Conservation (phyloP, 2,329 filamentous ascomycete genomes). For the Ceratocystis harringtonii region DNA sequence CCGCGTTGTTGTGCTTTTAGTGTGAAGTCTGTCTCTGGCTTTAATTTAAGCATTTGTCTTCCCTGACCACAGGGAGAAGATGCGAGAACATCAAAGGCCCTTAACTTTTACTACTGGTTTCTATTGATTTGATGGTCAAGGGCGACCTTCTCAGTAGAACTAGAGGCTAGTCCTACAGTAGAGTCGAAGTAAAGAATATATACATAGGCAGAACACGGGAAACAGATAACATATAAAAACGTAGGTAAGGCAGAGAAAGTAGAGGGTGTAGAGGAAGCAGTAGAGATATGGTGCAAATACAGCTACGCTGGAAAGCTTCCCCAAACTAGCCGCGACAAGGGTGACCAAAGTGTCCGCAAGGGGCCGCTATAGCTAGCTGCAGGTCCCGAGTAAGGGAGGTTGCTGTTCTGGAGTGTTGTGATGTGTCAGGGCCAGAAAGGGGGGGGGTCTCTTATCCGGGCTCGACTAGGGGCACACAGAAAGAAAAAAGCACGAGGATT, state of each 20-base stretch:
- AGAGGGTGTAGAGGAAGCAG: no score
- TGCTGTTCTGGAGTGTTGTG: neutral
- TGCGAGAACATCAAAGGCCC: neutral
- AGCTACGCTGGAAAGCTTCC: neutral
- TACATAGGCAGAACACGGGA: neutral
- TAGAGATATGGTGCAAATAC: neutral
- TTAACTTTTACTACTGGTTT: neutral
- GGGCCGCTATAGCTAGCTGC: neutral
- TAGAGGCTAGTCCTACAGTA: neutral
- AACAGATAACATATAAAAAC: no score
- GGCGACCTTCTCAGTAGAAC: neutral
- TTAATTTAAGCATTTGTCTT: neutral
- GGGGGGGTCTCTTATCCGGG: neutral
- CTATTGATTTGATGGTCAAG: neutral
- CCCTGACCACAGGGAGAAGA: conserved; percentile 4
- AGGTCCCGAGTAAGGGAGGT: neutral
- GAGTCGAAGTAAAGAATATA: neutral
- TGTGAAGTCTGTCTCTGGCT: no score
- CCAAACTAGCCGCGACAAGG: neutral
- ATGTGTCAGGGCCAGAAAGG: neutral
- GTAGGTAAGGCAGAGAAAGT: neutral
- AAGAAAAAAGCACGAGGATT: neutral
- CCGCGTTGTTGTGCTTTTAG: no score
- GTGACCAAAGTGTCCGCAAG: neutral
- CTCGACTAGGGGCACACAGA: neutral